Evolutionary conservation across 495 filamentous ascomycete species (phyloP).

Genomic region (Talaromyces thailandensis): DNA sequence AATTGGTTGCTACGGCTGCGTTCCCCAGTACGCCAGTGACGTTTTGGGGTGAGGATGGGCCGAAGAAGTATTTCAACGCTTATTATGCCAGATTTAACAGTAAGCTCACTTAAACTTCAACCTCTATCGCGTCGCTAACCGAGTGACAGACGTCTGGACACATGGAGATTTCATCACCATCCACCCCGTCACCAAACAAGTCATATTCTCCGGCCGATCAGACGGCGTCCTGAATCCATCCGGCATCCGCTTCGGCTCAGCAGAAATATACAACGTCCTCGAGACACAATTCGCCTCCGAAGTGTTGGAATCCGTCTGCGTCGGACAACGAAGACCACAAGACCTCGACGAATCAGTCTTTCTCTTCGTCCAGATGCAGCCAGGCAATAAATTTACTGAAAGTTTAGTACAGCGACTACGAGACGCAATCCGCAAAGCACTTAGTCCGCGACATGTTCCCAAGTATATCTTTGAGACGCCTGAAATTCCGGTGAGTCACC

Average conservation of each 20-base stretch:
- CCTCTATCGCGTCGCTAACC: neutral
- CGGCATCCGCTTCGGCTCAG: slow-evolving; percentile 68
- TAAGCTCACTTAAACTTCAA: neutral
- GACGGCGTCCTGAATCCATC: slow-evolving; percentile 75
- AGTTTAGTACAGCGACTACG: slow-evolving; percentile 53
- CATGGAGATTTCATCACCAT: slow-evolving; percentile 71
- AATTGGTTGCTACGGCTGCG: slow-evolving; percentile 56
- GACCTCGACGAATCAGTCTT: slow-evolving; percentile 69
- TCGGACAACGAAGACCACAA: slow-evolving; percentile 59
- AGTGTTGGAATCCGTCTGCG: slow-evolving; percentile 61
- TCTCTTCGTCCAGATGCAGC: slow-evolving; percentile 65
- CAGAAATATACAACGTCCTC: slow-evolving; percentile 69
- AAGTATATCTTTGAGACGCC: slow-evolving; percentile 70
- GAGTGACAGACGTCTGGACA: slow-evolving; percentile 54
- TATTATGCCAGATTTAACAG: slow-evolving; percentile 64
- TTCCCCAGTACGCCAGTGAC: slow-evolving; percentile 68
- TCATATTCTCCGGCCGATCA: slow-evolving; percentile 63
- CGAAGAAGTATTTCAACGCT: slow-evolving; percentile 52
- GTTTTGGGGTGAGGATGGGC: slow-evolving; percentile 56
- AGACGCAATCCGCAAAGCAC: slow-evolving; percentile 49
- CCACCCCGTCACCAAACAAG: slow-evolving; percentile 55
- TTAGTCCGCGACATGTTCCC: slow-evolving; percentile 67
- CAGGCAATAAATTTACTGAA: slow-evolving; percentile 43
- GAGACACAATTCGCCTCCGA: slow-evolving; percentile 54
- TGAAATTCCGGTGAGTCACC: slow-evolving; percentile 62